A percentile compares a stretch with the other conserved stretches of the same genome.
Evolutionary conservation across 352 stramenopile genomes (phyloP).

Genomic region (Phytopythium chamaehyphon): DNA sequence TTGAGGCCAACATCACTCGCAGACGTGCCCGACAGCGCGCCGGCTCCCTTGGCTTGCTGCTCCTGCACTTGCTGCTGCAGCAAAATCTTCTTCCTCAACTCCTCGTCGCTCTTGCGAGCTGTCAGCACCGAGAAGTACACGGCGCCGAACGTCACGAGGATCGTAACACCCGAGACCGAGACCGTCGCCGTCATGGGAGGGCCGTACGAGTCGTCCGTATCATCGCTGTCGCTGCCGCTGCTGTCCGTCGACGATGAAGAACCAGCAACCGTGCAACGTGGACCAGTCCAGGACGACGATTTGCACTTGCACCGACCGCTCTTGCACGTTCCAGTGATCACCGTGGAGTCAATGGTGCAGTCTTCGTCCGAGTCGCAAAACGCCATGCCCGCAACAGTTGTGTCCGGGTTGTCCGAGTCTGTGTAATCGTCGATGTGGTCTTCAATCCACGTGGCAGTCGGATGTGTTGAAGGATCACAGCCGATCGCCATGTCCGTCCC

Average conservation of each 20-base stretch:
- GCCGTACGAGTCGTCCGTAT: no score
- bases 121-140: slow-evolving; percentile 21
- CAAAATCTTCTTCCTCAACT: slow-evolving; percentile 19
- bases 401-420: slow-evolving; percentile 28
- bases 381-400: slow-evolving; percentile 26
- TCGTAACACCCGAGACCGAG: slow-evolving; percentile 16
- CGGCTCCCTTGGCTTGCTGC: slow-evolving; percentile 10
- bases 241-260: no score
- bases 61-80: slow-evolving; percentile 1
- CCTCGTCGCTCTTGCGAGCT: slow-evolving; percentile 13
- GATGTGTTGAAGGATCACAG: slow-evolving; percentile 33
- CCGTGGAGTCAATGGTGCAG: slow-evolving; percentile 21
- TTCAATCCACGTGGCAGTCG: slow-evolving; percentile 35
- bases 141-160: slow-evolving; percentile 21
- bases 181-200: not conserved
- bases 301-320: slow-evolving; percentile 38
- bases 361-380: slow-evolving; percentile 35
- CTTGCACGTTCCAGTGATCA: slow-evolving; percentile 35
- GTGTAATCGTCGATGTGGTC: slow-evolving; percentile 32
- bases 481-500: slow-evolving; percentile 27
- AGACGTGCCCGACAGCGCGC: slow-evolving; percentile 6
- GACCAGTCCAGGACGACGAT: slow-evolving; percentile 34
- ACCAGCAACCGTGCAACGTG: slow-evolving; percentile 29
- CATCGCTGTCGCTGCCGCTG: no score
- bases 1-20: slow-evolving; percentile 7